These are phyloP conservation scores for Verticillium longisporum DNA, from an alignment of 2,329 filamentous ascomycete genomes.

Conservation along the genomic window DNA sequence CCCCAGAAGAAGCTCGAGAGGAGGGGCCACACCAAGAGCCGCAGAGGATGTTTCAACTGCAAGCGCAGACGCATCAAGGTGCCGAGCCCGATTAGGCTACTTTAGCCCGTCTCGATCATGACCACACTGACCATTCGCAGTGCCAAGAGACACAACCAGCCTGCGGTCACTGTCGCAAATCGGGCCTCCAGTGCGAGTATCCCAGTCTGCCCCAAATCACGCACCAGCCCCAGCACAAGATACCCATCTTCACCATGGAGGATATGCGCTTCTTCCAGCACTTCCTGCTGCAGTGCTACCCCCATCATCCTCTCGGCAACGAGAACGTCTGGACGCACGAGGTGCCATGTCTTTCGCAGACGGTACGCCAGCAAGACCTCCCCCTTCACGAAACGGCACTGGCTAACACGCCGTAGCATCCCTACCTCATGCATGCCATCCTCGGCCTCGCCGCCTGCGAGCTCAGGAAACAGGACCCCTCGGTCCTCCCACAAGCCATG, in stretches of 20 bases:
- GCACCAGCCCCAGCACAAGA: slow-evolving; percentile 46
- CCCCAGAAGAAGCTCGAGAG: slow-evolving; percentile 38
- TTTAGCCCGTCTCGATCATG: background rate
- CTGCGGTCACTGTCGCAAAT: slow-evolving; percentile 58
- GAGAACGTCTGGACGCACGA: slow-evolving; percentile 61
- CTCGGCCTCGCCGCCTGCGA: slow-evolving; percentile 62
- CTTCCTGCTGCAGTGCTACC: slow-evolving; percentile 55
- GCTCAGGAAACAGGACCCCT: slow-evolving; percentile 41
- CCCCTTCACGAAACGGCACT: background rate
- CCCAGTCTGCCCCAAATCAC: slow-evolving; percentile 42
- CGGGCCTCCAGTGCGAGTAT: slow-evolving; percentile 57
- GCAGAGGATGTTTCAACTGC: slow-evolving; percentile 61
- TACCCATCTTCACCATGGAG: slow-evolving; percentile 52
- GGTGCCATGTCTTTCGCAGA: slow-evolving; percentile 60
- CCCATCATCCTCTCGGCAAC: slow-evolving; percentile 58
- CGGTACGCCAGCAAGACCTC: slow-evolving; percentile 33
- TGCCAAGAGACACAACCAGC: slow-evolving; percentile 60
- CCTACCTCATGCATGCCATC: slow-evolving; percentile 66
- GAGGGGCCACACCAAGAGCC: slow-evolving; percentile 59
- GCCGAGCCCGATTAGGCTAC: slow-evolving; percentile 5
- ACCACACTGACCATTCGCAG: slow-evolving; percentile 21
- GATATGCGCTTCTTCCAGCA: slow-evolving; percentile 67
- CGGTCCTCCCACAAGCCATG: slow-evolving; percentile 51
- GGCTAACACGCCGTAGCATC: slow-evolving; percentile 35
- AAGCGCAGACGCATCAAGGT: slow-evolving; percentile 61